Percentiles rank a stretch among this genome's conserved stretches.
Evolutionary conservation across 164 flowering plant species (phyloP).

Genomic region (Houttuynia cordata): DNA sequence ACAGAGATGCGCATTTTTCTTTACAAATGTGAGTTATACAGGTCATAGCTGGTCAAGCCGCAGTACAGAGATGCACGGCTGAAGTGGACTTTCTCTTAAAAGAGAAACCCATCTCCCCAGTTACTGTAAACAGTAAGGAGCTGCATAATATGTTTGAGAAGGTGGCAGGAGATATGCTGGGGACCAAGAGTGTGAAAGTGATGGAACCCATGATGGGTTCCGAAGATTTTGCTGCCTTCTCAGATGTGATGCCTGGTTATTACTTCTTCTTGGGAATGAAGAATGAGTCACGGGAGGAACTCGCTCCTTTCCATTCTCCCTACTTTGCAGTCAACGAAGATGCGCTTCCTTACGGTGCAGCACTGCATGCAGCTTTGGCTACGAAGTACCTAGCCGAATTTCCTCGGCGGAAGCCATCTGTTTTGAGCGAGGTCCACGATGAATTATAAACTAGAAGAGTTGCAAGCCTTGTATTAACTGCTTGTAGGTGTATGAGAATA

Average conservation of each 20-base stretch:
- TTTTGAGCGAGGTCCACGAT: slow-evolving; percentile 10
- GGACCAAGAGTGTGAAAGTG: slow-evolving; percentile 21
- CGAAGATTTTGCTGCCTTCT: slow-evolving; percentile 45
- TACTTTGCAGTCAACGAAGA: slow-evolving; percentile 49
- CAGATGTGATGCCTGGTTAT: slow-evolving; percentile 34
- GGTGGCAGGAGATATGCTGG: slow-evolving; percentile 33
- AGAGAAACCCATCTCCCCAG: slow-evolving; percentile 22
- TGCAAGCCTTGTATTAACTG: too few relatives aligned
- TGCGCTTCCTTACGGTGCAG: slow-evolving; percentile 60
- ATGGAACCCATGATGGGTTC: slow-evolving; percentile 36
- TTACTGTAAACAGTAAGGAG: slow-evolving; percentile 25
- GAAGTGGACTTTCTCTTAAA: slow-evolving; percentile 24
- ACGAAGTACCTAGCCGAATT: slow-evolving; percentile 30
- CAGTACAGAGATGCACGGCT: slow-evolving; percentile 49
- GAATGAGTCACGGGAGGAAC: slow-evolving; percentile 20
- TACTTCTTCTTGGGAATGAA: slow-evolving; percentile 44
- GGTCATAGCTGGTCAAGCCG: slow-evolving; percentile 46
- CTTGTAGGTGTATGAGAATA: too few relatives aligned
- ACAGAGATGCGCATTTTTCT: too few relatives aligned
- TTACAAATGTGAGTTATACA: slow-evolving; percentile 3
- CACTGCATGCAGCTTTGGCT: slow-evolving; percentile 73
- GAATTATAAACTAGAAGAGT: slow-evolving; percentile 10
- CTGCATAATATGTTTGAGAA: slow-evolving; percentile 26
- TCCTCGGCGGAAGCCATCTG: slow-evolving; percentile 7
- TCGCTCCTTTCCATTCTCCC: slow-evolving; percentile 37